Conservation (phyloP, 441 rosid genomes). For the Metrosideros polymorpha region DNA sequence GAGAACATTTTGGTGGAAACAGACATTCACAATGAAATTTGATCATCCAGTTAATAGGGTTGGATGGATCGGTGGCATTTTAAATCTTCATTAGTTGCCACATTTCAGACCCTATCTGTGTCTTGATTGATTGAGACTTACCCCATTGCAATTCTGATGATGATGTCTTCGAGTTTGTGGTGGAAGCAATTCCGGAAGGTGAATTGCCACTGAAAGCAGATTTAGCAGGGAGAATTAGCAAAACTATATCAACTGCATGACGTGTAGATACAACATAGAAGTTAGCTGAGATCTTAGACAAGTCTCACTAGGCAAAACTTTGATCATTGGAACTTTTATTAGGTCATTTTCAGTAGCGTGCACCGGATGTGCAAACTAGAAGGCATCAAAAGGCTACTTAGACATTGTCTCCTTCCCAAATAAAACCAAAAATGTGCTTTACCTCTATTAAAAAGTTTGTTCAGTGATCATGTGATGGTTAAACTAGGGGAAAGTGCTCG, state of each 20-base stretch:
- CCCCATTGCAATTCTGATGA: slow-evolving; percentile 79
- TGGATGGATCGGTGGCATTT: neutral
- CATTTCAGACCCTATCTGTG: neutral
- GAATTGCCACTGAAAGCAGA: slow-evolving; percentile 47
- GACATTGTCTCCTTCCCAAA: neutral
- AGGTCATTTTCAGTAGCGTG: neutral
- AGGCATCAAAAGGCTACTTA: neutral
- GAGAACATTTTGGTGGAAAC: neutral
- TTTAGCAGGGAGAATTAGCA: neutral
- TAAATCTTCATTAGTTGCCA: neutral
- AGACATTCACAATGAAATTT: neutral
- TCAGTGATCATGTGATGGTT: neutral
- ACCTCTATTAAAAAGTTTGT: neutral
- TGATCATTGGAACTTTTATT: neutral
- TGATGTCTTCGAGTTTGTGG: slow-evolving; percentile 31
- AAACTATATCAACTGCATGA: neutral
- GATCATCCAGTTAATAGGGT: neutral
- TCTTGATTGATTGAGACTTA: slow-evolving; percentile 11
- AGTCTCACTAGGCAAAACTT: neutral
- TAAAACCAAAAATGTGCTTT: neutral
- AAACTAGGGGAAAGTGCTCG: neutral
- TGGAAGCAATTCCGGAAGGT: slow-evolving; percentile 52
- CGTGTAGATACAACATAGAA: neutral
- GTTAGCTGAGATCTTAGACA: neutral
- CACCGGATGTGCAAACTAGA: neutral